These are phyloP conservation scores for Polychytrium aggregatum DNA, from an alignment of 192 early-diverging fungal genomes.

Conservation along the genomic window DNA sequence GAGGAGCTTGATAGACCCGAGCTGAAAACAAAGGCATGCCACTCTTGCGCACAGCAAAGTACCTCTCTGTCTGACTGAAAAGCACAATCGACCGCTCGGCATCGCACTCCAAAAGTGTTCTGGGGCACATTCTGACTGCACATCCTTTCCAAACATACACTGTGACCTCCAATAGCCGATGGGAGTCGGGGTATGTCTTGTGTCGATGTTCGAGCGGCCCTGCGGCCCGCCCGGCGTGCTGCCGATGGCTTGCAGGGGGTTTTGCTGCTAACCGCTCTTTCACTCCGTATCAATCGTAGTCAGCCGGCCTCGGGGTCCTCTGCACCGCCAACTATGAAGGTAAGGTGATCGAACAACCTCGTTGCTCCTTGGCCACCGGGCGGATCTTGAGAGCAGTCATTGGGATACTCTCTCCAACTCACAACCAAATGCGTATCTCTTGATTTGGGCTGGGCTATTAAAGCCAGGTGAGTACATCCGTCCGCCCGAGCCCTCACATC, in stretches of 20 bases:
- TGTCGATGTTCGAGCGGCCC: neutral
- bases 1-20: constrained; percentile 55
- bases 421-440: no score
- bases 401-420: no score
- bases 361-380: no score
- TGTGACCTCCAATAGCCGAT: constrained; percentile 34
- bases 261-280: no score
- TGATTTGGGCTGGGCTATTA: neutral
- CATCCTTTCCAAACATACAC: neutral
- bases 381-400: no score
- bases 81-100: no score
- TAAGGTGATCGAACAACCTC: neutral
- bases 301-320: constrained; percentile 28
- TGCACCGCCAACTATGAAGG: constrained; percentile 58
- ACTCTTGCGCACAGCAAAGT: no score
- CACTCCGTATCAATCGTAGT: constrained; percentile 7
- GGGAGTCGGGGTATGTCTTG: constrained; percentile 36
- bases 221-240: no score
- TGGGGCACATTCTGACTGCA: neutral
- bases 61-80: no score
- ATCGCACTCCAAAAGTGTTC: no score
- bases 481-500: neutral
- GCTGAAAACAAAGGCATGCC: constrained; percentile 32
- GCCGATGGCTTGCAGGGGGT: no score
- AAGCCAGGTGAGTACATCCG: constrained; percentile 3